Evolutionary conservation across 2,329 filamentous ascomycete genomes (phyloP), one percentile per base, ranked within the genome.

Genomic region (Fusarium guadeloupense): DNA sequence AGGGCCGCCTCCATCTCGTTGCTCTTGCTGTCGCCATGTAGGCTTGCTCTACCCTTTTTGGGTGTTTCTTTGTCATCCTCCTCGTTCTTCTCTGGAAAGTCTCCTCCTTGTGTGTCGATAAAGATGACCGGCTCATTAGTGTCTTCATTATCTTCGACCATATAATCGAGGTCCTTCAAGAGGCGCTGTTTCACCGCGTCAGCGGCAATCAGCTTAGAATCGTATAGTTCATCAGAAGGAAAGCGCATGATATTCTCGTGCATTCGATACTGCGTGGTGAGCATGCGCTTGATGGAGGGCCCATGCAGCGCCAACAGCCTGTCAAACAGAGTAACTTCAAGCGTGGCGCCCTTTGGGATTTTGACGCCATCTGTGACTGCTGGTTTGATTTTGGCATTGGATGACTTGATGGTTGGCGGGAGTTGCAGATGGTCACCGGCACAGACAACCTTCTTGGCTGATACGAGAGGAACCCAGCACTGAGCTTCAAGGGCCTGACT

Each of bases 251-350:
- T 98, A 48, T 83, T 87, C 71, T 96, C 90, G 73, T 99, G 93
- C 95, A 99, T 99, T 31, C 95, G 92, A 75, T 99, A 99, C 77
- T 99, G 95, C 5, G 90, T 96, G 5, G 92, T 98, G 20, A 99
- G 85, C 91, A 98, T 97, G 45, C 91, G 84, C 79, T 98, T 98
- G 78, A 99, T 93, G 5, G 81, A 81, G 1, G 87, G 78, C 1
- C 95, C 95, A 72, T 99, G 91, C 14, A 97, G 80, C 6, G 84
- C 82, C 38, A 99, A 82, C 35, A 99, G 82, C 23, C 95, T 85
- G 74, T 98, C 94, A 74, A 99, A 99, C 25, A 99, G 81, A 0
- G 95, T 98, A n/a, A 84, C 91, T 71, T 97, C 93, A 6, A 99
- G 83, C 1, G 84, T 88, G 69, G 87, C 81, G 6, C 81, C 82